These are phyloP conservation scores for Pyrrhoderma noxium DNA, from an alignment of 1,284 basidiomycete genomes.

Conservation along the genomic window DNA sequence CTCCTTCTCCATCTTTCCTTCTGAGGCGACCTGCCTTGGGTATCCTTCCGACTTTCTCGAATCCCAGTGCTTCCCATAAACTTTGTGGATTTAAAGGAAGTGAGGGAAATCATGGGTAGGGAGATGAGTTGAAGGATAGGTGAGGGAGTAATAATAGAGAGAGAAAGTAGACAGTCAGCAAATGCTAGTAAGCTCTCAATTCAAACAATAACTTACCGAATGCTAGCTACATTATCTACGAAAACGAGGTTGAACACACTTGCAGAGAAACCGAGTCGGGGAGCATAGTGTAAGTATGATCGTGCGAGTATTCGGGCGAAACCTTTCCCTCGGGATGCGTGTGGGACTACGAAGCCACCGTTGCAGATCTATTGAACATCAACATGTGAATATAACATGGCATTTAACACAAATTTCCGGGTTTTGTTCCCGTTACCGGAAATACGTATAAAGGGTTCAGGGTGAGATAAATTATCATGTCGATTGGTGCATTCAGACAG, in stretches of 20 bases:
- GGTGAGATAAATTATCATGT: no score
- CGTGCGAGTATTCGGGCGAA: slow-evolving; percentile 71
- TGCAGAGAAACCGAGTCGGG: slow-evolving; percentile 72
- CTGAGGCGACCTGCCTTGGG: slow-evolving; percentile 78
- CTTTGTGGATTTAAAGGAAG: slow-evolving; percentile 31
- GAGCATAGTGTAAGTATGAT: slow-evolving; percentile 80
- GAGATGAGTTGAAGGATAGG: slow-evolving; percentile 21
- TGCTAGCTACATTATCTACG: slow-evolving; percentile 68
- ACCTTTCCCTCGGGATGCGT: slow-evolving; percentile 56
- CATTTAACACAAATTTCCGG: no score
- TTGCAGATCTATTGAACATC: slow-evolving; percentile 82
- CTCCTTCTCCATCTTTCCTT: slow-evolving; percentile 56
- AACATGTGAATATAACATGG: no score
- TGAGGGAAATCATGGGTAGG: no score
- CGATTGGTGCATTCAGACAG: no score
- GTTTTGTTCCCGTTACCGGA: no score
- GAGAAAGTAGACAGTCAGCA: not conserved
- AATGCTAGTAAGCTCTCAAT: no score
- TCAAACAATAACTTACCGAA: slow-evolving; percentile 53
- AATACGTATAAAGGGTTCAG: no score
- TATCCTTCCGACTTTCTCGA: slow-evolving; percentile 76
- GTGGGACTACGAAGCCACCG: slow-evolving; percentile 83
- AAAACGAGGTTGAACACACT: slow-evolving; percentile 95
- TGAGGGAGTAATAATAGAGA: not conserved
- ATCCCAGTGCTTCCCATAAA: slow-evolving; percentile 84